phyloP scores from a whole-genome alignment of 75 land plant species.

The Adiantum capillusveneris region DNA sequence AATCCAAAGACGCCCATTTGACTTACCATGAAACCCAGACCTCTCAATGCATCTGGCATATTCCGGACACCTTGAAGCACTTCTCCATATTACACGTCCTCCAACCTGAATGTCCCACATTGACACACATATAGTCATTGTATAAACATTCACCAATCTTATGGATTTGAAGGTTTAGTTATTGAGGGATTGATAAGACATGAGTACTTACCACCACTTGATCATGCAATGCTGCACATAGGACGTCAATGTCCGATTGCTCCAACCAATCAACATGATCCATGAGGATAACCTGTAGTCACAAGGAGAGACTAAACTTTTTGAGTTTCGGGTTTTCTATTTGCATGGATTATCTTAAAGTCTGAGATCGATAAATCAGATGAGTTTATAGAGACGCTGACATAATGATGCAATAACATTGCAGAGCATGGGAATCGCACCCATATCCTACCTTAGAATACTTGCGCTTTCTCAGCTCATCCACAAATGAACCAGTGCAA shows the following conservation, averaged over 20 bases:
- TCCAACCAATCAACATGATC: constrained; percentile 43
- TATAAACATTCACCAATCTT: too few relatives aligned
- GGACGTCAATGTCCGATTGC: constrained; percentile 26
- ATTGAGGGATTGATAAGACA: too few relatives aligned
- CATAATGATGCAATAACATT: too few relatives aligned
- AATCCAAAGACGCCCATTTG: neutral
- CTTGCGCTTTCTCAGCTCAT: constrained; percentile 30
- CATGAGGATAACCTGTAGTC: constrained; percentile 31
- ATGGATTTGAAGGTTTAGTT: too few relatives aligned
- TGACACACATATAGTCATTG: too few relatives aligned
- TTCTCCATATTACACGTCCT: constrained; percentile 40
- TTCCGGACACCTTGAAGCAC: constrained; percentile 30
- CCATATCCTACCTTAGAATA: constrained; percentile 24
- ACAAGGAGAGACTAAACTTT: too few relatives aligned
- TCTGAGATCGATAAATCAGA: too few relatives aligned
- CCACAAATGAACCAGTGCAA: constrained; percentile 34
- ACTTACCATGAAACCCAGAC: constrained; percentile 28
- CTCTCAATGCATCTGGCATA: constrained; percentile 30
- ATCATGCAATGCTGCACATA: constrained; percentile 30
- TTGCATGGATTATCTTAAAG: too few relatives aligned
- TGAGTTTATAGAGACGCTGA: too few relatives aligned
- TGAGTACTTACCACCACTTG: constrained; percentile 35
- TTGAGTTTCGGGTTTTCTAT: too few relatives aligned
- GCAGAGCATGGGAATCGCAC: too few relatives aligned
- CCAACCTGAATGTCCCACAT: constrained; percentile 23